Conservation (phyloP, 176 grass and related monocot genomes). For the Elaeis guineensis region DNA sequence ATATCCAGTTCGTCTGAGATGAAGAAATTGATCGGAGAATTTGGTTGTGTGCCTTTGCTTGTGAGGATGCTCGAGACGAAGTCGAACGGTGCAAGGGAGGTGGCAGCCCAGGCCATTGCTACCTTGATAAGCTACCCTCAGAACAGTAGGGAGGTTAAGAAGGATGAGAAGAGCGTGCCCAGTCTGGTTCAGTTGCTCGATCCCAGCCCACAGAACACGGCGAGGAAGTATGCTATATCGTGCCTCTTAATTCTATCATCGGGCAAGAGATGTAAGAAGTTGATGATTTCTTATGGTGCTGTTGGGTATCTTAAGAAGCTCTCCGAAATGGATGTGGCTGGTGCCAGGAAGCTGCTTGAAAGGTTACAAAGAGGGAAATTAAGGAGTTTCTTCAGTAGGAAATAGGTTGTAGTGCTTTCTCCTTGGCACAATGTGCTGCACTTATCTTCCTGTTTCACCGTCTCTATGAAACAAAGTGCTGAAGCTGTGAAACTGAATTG, state of each 20-base stretch:
- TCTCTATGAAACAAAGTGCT: constrained; percentile 50
- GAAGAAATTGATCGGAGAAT: constrained; percentile 72
- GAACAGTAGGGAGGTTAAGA: constrained; percentile 68
- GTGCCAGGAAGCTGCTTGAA: constrained; percentile 84
- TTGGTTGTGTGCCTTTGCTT: constrained; percentile 62
- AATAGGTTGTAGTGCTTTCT: constrained; percentile 26
- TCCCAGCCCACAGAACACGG: constrained; percentile 76
- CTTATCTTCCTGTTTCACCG: constrained; percentile 53
- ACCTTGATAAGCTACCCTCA: constrained; percentile 55
- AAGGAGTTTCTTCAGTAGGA: constrained; percentile 64
- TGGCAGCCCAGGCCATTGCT: constrained; percentile 72
- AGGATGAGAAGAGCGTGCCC: constrained; percentile 92
- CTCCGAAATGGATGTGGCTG: constrained; percentile 71
- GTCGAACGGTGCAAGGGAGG: constrained; percentile 56
- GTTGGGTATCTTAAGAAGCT: constrained; percentile 99
- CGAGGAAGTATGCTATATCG: constrained; percentile 93
- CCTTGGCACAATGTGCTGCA: constrained; percentile 1
- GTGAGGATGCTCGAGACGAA: constrained; percentile 81
- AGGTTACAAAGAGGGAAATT: constrained; percentile 72
- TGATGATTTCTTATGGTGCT: constrained; percentile 87
- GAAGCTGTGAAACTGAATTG: constrained; percentile 30
- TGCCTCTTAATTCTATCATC: constrained; percentile 57
- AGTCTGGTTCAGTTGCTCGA: constrained; percentile 95
- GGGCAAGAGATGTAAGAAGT: constrained; percentile 76
- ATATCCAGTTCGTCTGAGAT: constrained; percentile 60